These are phyloP conservation scores for Sporobolomyces phaffii DNA, from an alignment of 768 basidiomycete genomes.

Conservation along the genomic window DNA sequence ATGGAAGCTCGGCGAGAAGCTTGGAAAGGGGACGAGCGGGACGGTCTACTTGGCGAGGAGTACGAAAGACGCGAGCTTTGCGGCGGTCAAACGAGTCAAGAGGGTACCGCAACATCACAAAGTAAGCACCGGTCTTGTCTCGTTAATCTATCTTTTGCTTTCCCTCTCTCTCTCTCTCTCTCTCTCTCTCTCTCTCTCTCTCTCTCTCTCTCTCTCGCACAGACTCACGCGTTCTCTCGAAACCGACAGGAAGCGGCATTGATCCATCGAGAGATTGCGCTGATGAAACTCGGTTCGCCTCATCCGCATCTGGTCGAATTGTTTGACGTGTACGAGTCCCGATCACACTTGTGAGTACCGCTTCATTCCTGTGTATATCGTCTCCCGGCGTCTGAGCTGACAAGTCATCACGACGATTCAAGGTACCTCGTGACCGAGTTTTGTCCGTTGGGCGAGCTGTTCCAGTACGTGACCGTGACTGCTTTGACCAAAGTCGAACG, in stretches of 20 bases:
- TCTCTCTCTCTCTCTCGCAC: too few relatives aligned
- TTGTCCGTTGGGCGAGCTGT: constrained; percentile 87
- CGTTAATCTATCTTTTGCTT: constrained; percentile 46
- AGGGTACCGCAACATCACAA: constrained; percentile 49
- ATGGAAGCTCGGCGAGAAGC: constrained; percentile 20
- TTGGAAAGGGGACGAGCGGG: constrained; percentile 45
- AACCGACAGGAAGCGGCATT: constrained; percentile 70
- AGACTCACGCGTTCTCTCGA: constrained; percentile 54
- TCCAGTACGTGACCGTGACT: constrained; percentile 78
- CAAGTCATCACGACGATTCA: neutral
- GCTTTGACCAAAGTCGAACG: constrained; percentile 62
- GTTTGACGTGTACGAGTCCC: constrained; percentile 96
- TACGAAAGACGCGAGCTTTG: constrained; percentile 77
- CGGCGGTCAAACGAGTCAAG: constrained; percentile 89
- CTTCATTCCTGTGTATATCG: neutral
- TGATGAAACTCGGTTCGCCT: constrained; percentile 90
- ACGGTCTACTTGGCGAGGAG: constrained; percentile 85
- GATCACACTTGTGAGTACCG: constrained; percentile 63
- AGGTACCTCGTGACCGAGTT: constrained; percentile 81
- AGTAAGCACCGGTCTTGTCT: constrained; percentile 25
- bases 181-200: too few relatives aligned
- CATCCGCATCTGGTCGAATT: constrained; percentile 87
- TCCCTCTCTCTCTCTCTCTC: constrained; percentile 53
- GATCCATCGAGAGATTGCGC: constrained; percentile 87
- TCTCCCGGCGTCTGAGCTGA: neutral